A percentile compares a stretch with the other conserved stretches of the same genome.
phyloP scores from a whole-genome alignment of 106 monocot genomes.

The Triglochin maritima region DNA sequence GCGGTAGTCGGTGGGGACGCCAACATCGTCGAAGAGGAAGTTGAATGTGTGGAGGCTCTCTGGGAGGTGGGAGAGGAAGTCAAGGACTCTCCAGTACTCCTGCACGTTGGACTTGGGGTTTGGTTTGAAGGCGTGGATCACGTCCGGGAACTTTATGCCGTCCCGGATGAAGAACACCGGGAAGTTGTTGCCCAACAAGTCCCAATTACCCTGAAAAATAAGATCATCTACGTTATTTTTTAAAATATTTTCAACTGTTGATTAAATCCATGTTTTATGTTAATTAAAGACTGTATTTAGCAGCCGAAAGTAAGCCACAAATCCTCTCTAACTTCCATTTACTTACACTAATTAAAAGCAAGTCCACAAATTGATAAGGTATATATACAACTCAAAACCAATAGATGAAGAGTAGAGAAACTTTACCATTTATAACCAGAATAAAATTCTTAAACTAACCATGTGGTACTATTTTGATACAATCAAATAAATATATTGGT shows the following conservation, averaged over 20 bases:
- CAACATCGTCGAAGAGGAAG: slow-evolving; percentile 94
- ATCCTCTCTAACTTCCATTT: too few relatives aligned
- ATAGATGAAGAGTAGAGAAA: background rate
- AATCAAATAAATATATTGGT: too few relatives aligned
- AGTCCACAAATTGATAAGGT: too few relatives aligned
- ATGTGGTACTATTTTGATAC: too few relatives aligned
- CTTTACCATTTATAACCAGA: too few relatives aligned
- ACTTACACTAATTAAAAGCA: too few relatives aligned
- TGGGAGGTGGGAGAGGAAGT: slow-evolving; percentile 64
- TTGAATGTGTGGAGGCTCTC: slow-evolving; percentile 90
- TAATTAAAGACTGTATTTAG: too few relatives aligned
- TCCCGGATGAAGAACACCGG: slow-evolving; percentile 90
- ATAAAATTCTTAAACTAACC: too few relatives aligned
- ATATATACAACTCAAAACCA: too few relatives aligned
- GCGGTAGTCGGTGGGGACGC: slow-evolving; percentile 60
- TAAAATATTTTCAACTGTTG: too few relatives aligned
- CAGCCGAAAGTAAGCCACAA: too few relatives aligned
- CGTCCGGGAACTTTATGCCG: slow-evolving; percentile 80
- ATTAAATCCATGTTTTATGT: too few relatives aligned
- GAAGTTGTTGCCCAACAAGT: slow-evolving; percentile 81
- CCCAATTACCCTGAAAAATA: slow-evolving; percentile 56
- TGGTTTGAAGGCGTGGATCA: slow-evolving; percentile 89
- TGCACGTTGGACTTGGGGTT: slow-evolving; percentile 75
- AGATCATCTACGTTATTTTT: background rate
- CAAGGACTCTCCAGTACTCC: slow-evolving; percentile 88